Percentiles rank a stretch among this genome's conserved stretches.
These are phyloP conservation scores for Vigna unguiculata DNA, from an alignment of 306 rosid genomes.

Conservation along the genomic window DNA sequence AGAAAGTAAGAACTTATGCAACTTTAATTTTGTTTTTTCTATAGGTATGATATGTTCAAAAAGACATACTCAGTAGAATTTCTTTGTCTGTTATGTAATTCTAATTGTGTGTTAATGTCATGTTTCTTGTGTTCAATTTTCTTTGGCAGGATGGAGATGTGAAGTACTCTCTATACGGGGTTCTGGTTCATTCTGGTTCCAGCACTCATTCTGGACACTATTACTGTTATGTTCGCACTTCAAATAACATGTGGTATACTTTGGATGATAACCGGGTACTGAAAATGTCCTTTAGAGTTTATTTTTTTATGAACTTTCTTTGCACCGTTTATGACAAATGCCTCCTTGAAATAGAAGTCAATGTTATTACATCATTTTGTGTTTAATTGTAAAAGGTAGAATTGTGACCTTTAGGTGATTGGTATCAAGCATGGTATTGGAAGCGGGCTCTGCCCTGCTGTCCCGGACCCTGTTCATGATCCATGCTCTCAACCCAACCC, in stretches of 20 bases:
- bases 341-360: too few relatives aligned
- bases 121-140: slow-evolving; percentile 22
- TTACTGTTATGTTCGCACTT: slow-evolving; percentile 91
- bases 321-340: too few relatives aligned
- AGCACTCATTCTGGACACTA: slow-evolving; percentile 95
- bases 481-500: too few relatives aligned
- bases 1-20: too few relatives aligned
- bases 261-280: slow-evolving; percentile 89
- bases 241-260: slow-evolving; percentile 91
- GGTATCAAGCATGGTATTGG: too few relatives aligned
- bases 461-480: too few relatives aligned
- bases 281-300: slow-evolving; percentile 3
- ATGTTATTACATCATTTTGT: too few relatives aligned
- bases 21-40: background rate
- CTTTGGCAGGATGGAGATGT: slow-evolving; percentile 73
- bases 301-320: background rate
- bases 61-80: background rate
- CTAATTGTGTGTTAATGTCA: slow-evolving; percentile 4
- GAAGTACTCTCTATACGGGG: slow-evolving; percentile 95
- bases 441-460: too few relatives aligned
- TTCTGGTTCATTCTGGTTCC: slow-evolving; percentile 86
- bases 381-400: too few relatives aligned
- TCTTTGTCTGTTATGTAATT: slow-evolving; percentile 11
- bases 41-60: background rate
- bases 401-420: too few relatives aligned